Evolutionary conservation across 305 asterid genomes (phyloP), one percentile per base, ranked within the genome.

Genomic region (Fraxinus dipetala): DNA sequence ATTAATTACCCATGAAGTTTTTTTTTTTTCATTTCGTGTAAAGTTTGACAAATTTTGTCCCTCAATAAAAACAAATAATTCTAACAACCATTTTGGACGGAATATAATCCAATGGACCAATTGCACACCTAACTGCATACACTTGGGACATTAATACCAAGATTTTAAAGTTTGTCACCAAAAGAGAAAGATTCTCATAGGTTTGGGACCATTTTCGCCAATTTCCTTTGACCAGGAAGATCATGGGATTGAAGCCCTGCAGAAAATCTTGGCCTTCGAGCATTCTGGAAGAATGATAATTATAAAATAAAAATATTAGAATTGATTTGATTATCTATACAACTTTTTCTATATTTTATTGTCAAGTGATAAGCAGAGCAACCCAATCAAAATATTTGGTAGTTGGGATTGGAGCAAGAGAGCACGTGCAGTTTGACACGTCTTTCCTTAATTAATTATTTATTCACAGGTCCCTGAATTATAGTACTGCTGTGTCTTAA

Each of bases 161-260:
- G 6, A 14, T 48, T 14, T 48, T 3, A 48, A 48, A 14, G 59
- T 14, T 14, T 48, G 59, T 1, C 6, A 14, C 59, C 59, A 48
- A 48, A 48, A 48, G 56, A 14, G 59, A 6, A 14, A 48, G 59
- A 48, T 14, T 16, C 7, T 48, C 59, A 14, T 48, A 48, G 6
- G 20, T 48, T 14, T 48, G 20, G 54, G 59, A 14, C 59, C 14
- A 48, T 3, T 48, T 48, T 16, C 59, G 18, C 2, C 20, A 14
- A 48, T 48, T 48, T 48, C 59, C 6, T 16, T 14, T 48, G 5
- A 48, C 59, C 16, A 0, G 18, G 20, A 48, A 4, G 54, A 32
- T 76, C 13, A 77, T 32, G 72, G 86, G 79, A 80, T 74, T 63
- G 83, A 75, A 48, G 18, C 59, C 80, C 74, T 78, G 85, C 81